These are phyloP conservation scores for Neurospora crassa DNA, from an alignment of 2,329 filamentous ascomycete genomes.

Conservation along the genomic window DNA sequence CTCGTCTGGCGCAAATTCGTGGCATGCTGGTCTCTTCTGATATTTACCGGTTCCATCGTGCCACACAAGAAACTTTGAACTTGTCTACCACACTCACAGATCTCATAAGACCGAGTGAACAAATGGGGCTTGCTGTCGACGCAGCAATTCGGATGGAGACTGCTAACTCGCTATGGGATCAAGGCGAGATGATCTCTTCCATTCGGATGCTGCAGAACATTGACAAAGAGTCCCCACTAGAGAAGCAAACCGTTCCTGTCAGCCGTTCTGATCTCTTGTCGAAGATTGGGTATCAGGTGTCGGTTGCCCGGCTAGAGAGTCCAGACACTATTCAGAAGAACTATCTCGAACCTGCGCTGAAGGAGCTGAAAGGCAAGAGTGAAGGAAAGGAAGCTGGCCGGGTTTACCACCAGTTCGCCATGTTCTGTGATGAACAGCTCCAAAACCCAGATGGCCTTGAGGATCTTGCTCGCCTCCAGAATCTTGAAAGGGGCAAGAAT, in stretches of 20 bases:
- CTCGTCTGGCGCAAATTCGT: constrained; percentile 64
- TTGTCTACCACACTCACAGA: constrained; percentile 75
- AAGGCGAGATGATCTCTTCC: constrained; percentile 80
- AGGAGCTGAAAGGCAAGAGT: constrained; percentile 61
- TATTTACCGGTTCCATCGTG: constrained; percentile 70
- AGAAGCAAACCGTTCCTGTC: constrained; percentile 61
- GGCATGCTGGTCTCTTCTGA: constrained; percentile 66
- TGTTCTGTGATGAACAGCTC: constrained; percentile 90
- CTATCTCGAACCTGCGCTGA: constrained; percentile 77
- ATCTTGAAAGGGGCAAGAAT: constrained; percentile 68
- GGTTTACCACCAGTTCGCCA: constrained; percentile 90
- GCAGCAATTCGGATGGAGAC: constrained; percentile 71
- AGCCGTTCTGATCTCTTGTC: constrained; percentile 73
- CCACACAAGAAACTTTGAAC: constrained; percentile 78
- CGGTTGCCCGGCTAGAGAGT: constrained; percentile 81
- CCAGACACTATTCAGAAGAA: constrained; percentile 81
- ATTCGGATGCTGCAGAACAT: constrained; percentile 80
- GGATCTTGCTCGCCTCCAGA: constrained; percentile 73
- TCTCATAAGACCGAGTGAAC: constrained; percentile 59
- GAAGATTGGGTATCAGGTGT: constrained; percentile 80
- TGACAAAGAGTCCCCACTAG: constrained; percentile 49
- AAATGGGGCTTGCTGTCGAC: constrained; percentile 66
- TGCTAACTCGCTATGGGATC: constrained; percentile 86
- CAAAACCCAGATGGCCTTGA: constrained; percentile 78
- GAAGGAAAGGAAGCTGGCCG: constrained; percentile 68